These are phyloP conservation scores for Penicillium malachiteum DNA, from an alignment of 495 filamentous ascomycete species.

Conservation along the genomic window DNA sequence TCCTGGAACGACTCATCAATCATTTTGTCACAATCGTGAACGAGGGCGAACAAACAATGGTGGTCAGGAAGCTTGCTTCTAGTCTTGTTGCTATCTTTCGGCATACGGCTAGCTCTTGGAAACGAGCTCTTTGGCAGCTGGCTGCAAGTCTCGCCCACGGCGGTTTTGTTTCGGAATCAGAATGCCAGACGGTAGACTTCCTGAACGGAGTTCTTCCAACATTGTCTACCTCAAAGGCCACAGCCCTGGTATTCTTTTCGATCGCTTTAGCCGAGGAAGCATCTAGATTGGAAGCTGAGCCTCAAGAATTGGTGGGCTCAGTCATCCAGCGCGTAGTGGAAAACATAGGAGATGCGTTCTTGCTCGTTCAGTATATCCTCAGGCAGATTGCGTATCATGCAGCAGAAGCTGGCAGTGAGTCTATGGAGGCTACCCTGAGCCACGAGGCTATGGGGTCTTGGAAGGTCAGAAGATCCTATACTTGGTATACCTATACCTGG, in stretches of 20 bases:
- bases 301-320: constrained; percentile 15
- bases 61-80: constrained; percentile 79
- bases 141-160: constrained; percentile 57
- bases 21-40: constrained; percentile 63
- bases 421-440: constrained; percentile 22
- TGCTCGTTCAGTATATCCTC: constrained; percentile 38
- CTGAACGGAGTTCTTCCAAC: constrained; percentile 40
- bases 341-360: constrained; percentile 40
- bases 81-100: constrained; percentile 79
- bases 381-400: constrained; percentile 31
- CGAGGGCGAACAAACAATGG: constrained; percentile 59
- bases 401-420: constrained; percentile 18
- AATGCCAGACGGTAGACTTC: constrained; percentile 51
- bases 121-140: constrained; percentile 65
- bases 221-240: constrained; percentile 54
- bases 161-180: constrained; percentile 49
- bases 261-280: constrained; percentile 72
- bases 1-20: constrained; percentile 68
- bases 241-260: constrained; percentile 69
- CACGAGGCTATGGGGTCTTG: constrained; percentile 38
- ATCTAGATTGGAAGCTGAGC: constrained; percentile 20
- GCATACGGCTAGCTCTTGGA: constrained; percentile 67
- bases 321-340: constrained; percentile 19
- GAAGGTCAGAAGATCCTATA: constrained; percentile 24
- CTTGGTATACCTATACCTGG: background rate